Evolutionary conservation across 164 flowering plant genomes (phyloP), one percentile per base, ranked within the genome.

Genomic region (Protea cynaroides): DNA sequence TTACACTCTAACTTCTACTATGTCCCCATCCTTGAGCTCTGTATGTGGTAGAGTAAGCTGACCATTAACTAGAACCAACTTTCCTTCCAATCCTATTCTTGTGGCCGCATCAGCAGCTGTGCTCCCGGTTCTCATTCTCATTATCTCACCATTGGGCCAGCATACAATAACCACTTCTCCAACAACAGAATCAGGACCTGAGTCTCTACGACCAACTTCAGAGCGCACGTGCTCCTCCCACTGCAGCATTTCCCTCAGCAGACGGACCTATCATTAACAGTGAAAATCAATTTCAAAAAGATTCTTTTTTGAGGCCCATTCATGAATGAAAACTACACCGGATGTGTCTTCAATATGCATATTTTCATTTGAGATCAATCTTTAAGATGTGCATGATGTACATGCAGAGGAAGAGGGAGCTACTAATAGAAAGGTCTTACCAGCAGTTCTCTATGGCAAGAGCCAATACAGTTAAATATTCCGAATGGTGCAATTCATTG

Each of bases 91-190:
- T 49, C 98, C 98, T 64, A 71, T 77, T 72, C 88, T 81, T 61
- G 74, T 75, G 34, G 97, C 98, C 55, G 95, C 96, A 84, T 93
- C 97, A 24, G 92, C 96, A 54, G 98, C 98, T 9, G 97, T 92
- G 83, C 97, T 92, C 5, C 97, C 96, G 0, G 74, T 75, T 55
- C 76, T 78, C 76, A 89, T 74, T 74, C 92, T 81, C 90, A 92
- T 81, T 61, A 87, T 89, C 64, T 87, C 86, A 55, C 94, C 97
- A 64, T 77, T 74, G 0, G 98, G 96, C 96, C 93, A 90, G 60
- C 90, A 86, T 9, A 92, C 82, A 43, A 93, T 76, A 8, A 79
- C 97, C 56, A 92, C 90, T 76, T 92, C 98, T 25, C 83, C 87
- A 21, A 86, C 61, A 19, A 64, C 66, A 12, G 88, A 73, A 15